phyloP scores from a whole-genome alignment of 768 basidiomycete genomes.

The Tricholoma sp. region DNA sequence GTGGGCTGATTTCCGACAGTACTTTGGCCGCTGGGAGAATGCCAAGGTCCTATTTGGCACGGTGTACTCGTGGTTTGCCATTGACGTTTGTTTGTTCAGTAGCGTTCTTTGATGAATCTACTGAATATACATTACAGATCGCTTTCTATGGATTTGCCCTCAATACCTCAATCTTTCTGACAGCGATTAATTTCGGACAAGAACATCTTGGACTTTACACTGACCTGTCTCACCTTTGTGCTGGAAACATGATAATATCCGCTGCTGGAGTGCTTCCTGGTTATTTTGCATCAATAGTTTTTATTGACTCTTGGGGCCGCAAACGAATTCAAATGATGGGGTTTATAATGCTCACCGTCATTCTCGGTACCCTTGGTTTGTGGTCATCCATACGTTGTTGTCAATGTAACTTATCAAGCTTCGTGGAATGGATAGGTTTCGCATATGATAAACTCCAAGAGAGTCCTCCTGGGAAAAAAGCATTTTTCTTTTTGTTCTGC shows the following conservation, averaged over 20 bases:
- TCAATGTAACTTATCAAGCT: no score
- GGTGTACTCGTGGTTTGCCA: slow-evolving; percentile 84
- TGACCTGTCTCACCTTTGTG: slow-evolving; percentile 55
- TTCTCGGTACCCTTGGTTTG: slow-evolving; percentile 58
- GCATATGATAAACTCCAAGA: slow-evolving; percentile 54
- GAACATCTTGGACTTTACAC: slow-evolving; percentile 43
- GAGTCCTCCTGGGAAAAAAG: slow-evolving; percentile 37
- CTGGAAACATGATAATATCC: slow-evolving; percentile 75
- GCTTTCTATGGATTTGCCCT: slow-evolving; percentile 88
- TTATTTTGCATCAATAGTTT: slow-evolving; percentile 57
- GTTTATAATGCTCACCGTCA: slow-evolving; percentile 57
- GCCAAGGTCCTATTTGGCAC: slow-evolving; percentile 77
- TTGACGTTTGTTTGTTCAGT: slow-evolving; percentile 49
- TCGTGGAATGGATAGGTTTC: slow-evolving; percentile 58
- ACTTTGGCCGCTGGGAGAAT: slow-evolving; percentile 76
- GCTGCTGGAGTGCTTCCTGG: slow-evolving; percentile 80
- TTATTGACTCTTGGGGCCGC: slow-evolving; percentile 78
- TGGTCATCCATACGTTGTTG: neutral
- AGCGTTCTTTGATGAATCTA: neutral
- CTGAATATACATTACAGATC: slow-evolving; percentile 37
- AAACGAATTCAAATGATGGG: slow-evolving; percentile 81
- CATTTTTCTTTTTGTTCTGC: slow-evolving; percentile 80
- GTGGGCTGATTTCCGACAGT: slow-evolving; percentile 56
- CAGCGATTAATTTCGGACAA: slow-evolving; percentile 67
- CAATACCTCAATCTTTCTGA: slow-evolving; percentile 73